Percentiles rank a stretch among this genome's conserved stretches.
Conservation (phyloP, 768 basidiomycete genomes). For the Hygrophorus russula region DNA sequence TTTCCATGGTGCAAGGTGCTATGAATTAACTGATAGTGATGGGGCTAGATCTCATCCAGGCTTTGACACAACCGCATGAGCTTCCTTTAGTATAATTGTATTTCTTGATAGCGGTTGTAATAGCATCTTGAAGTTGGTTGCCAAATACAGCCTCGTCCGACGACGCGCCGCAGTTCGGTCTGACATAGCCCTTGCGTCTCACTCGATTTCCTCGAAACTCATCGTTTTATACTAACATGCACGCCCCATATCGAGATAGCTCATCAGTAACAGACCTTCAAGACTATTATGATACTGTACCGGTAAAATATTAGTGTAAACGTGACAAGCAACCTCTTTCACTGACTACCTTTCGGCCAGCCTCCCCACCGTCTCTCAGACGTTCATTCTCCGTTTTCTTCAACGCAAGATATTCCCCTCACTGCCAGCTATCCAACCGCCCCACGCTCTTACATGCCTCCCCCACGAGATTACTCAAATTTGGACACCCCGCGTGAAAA, state of each 20-base stretch:
- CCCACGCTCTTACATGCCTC: background rate
- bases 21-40: too few relatives aligned
- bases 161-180: too few relatives aligned
- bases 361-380: background rate
- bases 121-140: too few relatives aligned
- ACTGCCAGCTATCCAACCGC: background rate
- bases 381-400: background rate
- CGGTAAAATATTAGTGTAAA: background rate
- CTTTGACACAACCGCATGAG: too few relatives aligned
- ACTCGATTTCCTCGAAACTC: too few relatives aligned
- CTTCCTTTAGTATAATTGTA: too few relatives aligned
- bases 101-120: too few relatives aligned
- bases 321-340: background rate
- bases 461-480: background rate
- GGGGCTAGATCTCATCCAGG: too few relatives aligned
- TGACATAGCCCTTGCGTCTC: background rate
- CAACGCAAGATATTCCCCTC: constrained; percentile 7
- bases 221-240: background rate
- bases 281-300: constrained; percentile 1
- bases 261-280: constrained; percentile 1
- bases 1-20: too few relatives aligned
- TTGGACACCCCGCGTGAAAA: background rate
- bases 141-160: too few relatives aligned
- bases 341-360: background rate
- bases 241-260: constrained; percentile 2